Conservation (phyloP, 495 filamentous ascomycete species). For the Talaromyces thailandensis region DNA sequence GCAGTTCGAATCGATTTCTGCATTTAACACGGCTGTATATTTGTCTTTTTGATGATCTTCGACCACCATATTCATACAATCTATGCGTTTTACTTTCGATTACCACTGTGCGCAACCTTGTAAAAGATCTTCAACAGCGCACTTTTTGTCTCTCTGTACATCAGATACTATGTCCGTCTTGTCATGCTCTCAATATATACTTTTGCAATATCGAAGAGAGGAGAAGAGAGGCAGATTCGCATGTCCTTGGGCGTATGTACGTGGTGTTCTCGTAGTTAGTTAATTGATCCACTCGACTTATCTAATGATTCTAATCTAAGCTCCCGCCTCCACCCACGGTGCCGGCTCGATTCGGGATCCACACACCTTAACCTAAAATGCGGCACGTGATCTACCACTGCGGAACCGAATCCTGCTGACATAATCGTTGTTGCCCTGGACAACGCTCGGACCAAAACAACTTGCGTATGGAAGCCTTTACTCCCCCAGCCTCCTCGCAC, state of each 20-base stretch:
- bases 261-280: not conserved
- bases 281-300: not conserved
- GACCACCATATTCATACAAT: not conserved
- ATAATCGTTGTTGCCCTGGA: not conserved
- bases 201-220: not conserved
- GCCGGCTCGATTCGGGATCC: not conserved
- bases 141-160: not conserved
- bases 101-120: not conserved
- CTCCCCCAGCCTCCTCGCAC: not conserved
- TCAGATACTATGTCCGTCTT: not conserved
- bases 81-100: not conserved
- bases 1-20: not conserved
- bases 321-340: not conserved
- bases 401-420: not conserved
- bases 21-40: constrained; percentile 1
- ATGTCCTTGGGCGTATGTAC: no score
- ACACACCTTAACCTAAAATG: not conserved
- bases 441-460: not conserved
- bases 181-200: not conserved
- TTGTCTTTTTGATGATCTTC: not conserved
- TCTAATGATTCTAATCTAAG: not conserved
- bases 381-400: not conserved
- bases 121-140: not conserved
- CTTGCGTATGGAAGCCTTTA: not conserved
- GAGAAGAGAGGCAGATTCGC: not conserved